These are phyloP conservation scores for Russula olivacea DNA, from an alignment of 768 basidiomycete genomes.

Conservation along the genomic window DNA sequence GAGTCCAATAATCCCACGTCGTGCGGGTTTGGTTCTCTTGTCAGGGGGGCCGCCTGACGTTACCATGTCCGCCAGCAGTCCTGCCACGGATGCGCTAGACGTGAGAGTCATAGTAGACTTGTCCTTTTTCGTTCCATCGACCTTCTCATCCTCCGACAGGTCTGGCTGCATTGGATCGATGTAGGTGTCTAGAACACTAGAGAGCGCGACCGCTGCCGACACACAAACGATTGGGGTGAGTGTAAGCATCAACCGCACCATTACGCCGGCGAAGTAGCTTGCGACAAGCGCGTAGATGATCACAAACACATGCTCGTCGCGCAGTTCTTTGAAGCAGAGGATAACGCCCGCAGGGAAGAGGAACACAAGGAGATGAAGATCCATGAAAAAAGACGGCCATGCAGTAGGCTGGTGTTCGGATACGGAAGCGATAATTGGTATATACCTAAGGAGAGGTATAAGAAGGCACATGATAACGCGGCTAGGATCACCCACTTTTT, in stretches of 20 bases:
- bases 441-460: slow-evolving; percentile 49
- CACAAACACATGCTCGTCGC: slow-evolving; percentile 97
- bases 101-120: slow-evolving; percentile 40
- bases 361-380: slow-evolving; percentile 96
- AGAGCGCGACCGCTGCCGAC: slow-evolving; percentile 83
- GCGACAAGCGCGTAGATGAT: slow-evolving; percentile 96
- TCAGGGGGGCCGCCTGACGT: slow-evolving; percentile 15
- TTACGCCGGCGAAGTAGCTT: slow-evolving; percentile 98
- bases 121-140: slow-evolving; percentile 40
- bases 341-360: slow-evolving; percentile 95
- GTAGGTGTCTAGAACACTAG: slow-evolving; percentile 82
- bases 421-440: slow-evolving; percentile 97
- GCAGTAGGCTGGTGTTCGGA: slow-evolving; percentile 99
- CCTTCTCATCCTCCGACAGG: slow-evolving; percentile 33
- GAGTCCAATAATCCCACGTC: slow-evolving; percentile 69
- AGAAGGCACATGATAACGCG: slow-evolving; percentile 11
- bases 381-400: slow-evolving; percentile 99
- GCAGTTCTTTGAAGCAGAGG: slow-evolving; percentile 87
- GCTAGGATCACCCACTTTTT: slow-evolving; percentile 62
- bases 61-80: slow-evolving; percentile 22
- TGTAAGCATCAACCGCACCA: slow-evolving; percentile 98
- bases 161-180: slow-evolving; percentile 78
- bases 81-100: slow-evolving; percentile 21
- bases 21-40: slow-evolving; percentile 35
- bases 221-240: slow-evolving; percentile 97